Base-by-base conservation (phyloP, 2,329 filamentous ascomycete species). In the Fusarium incarnatum region DNA sequence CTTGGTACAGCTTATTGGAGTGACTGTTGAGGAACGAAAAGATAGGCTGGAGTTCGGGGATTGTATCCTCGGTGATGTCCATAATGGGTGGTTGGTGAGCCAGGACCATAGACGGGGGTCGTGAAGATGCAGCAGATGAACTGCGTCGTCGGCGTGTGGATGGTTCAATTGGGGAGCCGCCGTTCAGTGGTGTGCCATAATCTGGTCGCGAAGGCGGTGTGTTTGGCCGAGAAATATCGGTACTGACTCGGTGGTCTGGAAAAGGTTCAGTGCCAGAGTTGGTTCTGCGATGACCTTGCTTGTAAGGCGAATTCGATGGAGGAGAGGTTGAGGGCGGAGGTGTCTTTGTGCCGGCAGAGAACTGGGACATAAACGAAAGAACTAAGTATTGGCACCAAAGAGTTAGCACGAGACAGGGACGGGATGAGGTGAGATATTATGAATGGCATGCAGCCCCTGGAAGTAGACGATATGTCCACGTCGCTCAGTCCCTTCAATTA, bases 1-100 rank as follows among this genome's bases (percentile, higher is more conserved):
- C 96, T 74, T 98, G 94, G 79, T 98, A 99, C 59, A 98, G 84
- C 82, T 98, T 98, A 81, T 98, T 98, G 61, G 90, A 91, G 80
- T 99, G 96, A 81, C 92, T 96, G 82, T 97, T 98, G 71, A 99
- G 87, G 77, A 94, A 96, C 65, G 89, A 93, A 81, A 98, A 98
- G 76, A 98, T 94, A 70, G 94, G 95, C 82, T 94, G 92, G 68
- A 99, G 86, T 85, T 99, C 96, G 40, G 96, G 94, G 68, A 96
- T 89, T 30, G 93, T 97, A 78, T 98, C 94, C 73, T 91, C 87
- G 77, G 88, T 89, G 70, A 96, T 86, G 76, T 97, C 93, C 91
- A 97, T 94, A 79, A 94, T 82, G 77, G 92, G 92, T 77, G 94
- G 93, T 74, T 94, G 91, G 81, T 94, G 94, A 65, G 92, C 90